A percentile compares a stretch with the other conserved stretches of the same genome.
These are phyloP conservation scores for Microsporum canis DNA, from an alignment of 2,329 filamentous ascomycete species.

Conservation along the genomic window DNA sequence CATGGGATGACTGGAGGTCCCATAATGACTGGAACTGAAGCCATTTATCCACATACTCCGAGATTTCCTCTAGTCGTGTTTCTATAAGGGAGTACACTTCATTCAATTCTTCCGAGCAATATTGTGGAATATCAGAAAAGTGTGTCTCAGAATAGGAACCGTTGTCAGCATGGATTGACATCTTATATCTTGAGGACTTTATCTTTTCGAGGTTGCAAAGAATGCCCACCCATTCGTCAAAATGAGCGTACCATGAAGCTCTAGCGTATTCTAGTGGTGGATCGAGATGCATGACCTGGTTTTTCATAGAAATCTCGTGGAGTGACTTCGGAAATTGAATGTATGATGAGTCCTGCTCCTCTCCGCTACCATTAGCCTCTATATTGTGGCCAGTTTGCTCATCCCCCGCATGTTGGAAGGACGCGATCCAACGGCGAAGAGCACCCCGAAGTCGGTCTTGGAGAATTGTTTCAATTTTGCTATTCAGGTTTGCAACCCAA, in stretches of 20 bases:
- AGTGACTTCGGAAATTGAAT: slow-evolving; percentile 46
- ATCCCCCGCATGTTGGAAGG: slow-evolving; percentile 55
- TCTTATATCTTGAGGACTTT: slow-evolving; percentile 90
- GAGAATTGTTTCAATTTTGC: slow-evolving; percentile 68
- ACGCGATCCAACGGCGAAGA: slow-evolving; percentile 73
- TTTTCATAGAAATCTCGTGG: slow-evolving; percentile 93
- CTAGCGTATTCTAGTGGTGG: slow-evolving; percentile 85
- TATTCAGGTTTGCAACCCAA: slow-evolving; percentile 83
- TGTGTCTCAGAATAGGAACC: slow-evolving; percentile 38
- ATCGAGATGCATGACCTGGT: slow-evolving; percentile 93
- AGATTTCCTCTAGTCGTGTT: slow-evolving; percentile 66
- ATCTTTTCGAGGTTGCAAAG: slow-evolving; percentile 89
- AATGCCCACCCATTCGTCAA: slow-evolving; percentile 87
- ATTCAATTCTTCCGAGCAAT: slow-evolving; percentile 67
- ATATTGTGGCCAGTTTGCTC: slow-evolving; percentile 19
- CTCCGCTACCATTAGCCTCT: slow-evolving; percentile 15
- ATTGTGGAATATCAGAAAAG: slow-evolving; percentile 74
- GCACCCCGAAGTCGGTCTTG: slow-evolving; percentile 74
- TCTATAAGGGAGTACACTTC: slow-evolving; percentile 77
- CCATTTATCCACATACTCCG: slow-evolving; percentile 91
- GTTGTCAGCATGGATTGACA: slow-evolving; percentile 51
- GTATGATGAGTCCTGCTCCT: slow-evolving; percentile 20
- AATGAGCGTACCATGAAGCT: slow-evolving; percentile 83
- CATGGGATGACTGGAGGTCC: slow-evolving; percentile 92
- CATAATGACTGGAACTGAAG: slow-evolving; percentile 96